Conservation (phyloP, 2,329 filamentous ascomycete genomes). For the Teratosphaeria nubilosa region DNA sequence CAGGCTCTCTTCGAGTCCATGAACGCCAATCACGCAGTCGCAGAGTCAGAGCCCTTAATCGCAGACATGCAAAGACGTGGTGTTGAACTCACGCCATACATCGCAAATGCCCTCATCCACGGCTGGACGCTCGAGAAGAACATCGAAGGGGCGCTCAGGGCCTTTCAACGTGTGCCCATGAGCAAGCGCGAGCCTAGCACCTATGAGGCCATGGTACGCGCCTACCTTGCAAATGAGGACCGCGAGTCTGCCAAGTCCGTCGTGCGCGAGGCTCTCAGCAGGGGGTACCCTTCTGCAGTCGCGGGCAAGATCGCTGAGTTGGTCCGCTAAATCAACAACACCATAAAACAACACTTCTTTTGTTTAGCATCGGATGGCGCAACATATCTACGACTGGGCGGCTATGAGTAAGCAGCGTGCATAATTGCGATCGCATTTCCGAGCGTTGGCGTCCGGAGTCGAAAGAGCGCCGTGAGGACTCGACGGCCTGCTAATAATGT, state of each 20-base stretch:
- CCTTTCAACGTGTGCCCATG: conserved; percentile 70
- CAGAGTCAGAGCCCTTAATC: conserved; percentile 57
- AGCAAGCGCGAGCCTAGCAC: conserved; percentile 89
- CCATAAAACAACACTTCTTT: not conserved
- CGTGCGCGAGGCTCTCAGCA: conserved; percentile 79
- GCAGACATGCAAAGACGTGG: conserved; percentile 61
- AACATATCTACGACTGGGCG: not conserved
- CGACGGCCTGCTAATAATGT: not conserved
- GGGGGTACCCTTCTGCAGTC: conserved; percentile 85
- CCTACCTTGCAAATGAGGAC: conserved; percentile 76
- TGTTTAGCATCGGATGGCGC: not conserved
- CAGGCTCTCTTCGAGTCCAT: conserved; percentile 95
- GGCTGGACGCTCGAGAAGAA: conserved; percentile 84
- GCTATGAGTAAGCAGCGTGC: not conserved
- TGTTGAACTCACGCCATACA: conserved; percentile 89
- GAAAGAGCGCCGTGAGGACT: not conserved
- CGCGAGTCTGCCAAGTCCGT: conserved; percentile 65
- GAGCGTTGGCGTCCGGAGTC: conserved; percentile 1
- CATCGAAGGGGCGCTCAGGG: conserved; percentile 63
- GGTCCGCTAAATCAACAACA: conserved; percentile 34
- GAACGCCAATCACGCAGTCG: conserved; percentile 85
- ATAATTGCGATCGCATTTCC: not conserved
- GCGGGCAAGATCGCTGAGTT: conserved; percentile 90
- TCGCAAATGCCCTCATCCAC: conserved; percentile 95
- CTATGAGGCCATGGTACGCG: conserved; percentile 96